Evolutionary conservation across 1,139 yeast species (phyloP).

Genomic region (Taphrina deformans): DNA sequence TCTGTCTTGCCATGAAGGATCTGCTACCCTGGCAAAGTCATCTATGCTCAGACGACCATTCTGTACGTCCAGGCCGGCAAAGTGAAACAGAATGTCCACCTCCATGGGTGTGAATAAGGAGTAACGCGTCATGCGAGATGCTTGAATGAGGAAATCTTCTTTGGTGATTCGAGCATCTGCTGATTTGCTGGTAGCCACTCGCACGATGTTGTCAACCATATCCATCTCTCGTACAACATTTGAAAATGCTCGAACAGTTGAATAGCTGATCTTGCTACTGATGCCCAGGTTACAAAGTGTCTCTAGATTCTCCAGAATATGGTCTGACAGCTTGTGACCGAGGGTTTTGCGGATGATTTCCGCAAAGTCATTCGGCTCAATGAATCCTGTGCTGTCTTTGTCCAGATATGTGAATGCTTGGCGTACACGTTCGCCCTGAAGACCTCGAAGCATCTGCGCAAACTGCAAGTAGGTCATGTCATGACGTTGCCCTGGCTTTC

Average conservation of each 20-base stretch:
- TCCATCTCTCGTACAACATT: constrained; percentile 50
- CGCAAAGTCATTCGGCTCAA: constrained; percentile 50
- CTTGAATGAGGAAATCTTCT: constrained; percentile 48
- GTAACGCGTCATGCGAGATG: constrained; percentile 49
- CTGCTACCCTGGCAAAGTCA: constrained; percentile 50
- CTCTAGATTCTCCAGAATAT: constrained; percentile 46
- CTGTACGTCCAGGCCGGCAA: constrained; percentile 46
- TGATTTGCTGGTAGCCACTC: constrained; percentile 44
- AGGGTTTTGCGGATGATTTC: constrained; percentile 47
- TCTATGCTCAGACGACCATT: constrained; percentile 47
- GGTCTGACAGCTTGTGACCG: constrained; percentile 50
- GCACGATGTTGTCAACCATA: constrained; percentile 49
- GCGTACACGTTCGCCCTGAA: constrained; percentile 52
- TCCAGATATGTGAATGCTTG: constrained; percentile 51
- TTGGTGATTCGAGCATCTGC: constrained; percentile 48
- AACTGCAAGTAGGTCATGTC: constrained; percentile 49
- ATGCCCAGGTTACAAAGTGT: constrained; percentile 47
- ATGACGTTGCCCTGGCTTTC: constrained; percentile 48
- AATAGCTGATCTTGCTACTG: constrained; percentile 48
- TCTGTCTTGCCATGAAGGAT: constrained; percentile 49
- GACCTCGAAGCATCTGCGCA: constrained; percentile 51
- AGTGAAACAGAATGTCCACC: constrained; percentile 51
- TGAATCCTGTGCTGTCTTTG: constrained; percentile 47
- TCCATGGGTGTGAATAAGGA: constrained; percentile 52
- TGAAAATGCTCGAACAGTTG: constrained; percentile 51